Evolutionary conservation across 257 asterid species (phyloP).

Genomic region (Knoxia roxburghii): DNA sequence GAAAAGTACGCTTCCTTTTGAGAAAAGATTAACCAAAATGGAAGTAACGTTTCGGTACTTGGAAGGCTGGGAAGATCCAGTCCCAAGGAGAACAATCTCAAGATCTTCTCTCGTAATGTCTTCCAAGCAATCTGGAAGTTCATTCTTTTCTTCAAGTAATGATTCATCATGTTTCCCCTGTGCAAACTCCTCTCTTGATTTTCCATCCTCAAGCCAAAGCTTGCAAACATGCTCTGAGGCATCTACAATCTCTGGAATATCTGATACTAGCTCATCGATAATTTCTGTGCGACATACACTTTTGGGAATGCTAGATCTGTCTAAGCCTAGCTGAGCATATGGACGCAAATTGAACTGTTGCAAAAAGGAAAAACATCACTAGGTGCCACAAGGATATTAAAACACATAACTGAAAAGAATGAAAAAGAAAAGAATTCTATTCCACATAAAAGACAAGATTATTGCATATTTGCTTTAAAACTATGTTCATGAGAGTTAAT

Average conservation of each 20-base stretch:
- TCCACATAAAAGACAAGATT: neutral
- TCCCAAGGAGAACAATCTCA: constrained; percentile 96
- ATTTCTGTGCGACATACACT: constrained; percentile 46
- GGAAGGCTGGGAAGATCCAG: constrained; percentile 99
- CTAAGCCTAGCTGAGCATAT: constrained; percentile 74
- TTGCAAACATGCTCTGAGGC: constrained; percentile 49
- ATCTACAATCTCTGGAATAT: constrained; percentile 70
- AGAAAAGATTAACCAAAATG: constrained; percentile 76
- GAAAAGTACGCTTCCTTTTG: constrained; percentile 69
- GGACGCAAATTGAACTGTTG: constrained; percentile 81
- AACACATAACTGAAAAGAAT: neutral
- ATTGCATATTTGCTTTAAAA: neutral
- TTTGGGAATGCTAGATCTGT: constrained; percentile 59
- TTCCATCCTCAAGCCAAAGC: constrained; percentile 35
- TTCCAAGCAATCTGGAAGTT: constrained; percentile 75
- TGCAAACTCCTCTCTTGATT: constrained; percentile 16
- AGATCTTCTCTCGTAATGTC: constrained; percentile 63
- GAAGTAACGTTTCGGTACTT: constrained; percentile 93
- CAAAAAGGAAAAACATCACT: constrained; percentile 15
- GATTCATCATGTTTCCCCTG: constrained; percentile 12
- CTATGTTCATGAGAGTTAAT: neutral
- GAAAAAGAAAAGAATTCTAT: neutral
- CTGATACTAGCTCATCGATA: constrained; percentile 60
- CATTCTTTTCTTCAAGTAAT: constrained; percentile 50
- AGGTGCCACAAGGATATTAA: constrained; percentile 2